Base-by-base conservation (phyloP, 2,329 filamentous ascomycete genomes). In the Alternaria conjuncta region DNA sequence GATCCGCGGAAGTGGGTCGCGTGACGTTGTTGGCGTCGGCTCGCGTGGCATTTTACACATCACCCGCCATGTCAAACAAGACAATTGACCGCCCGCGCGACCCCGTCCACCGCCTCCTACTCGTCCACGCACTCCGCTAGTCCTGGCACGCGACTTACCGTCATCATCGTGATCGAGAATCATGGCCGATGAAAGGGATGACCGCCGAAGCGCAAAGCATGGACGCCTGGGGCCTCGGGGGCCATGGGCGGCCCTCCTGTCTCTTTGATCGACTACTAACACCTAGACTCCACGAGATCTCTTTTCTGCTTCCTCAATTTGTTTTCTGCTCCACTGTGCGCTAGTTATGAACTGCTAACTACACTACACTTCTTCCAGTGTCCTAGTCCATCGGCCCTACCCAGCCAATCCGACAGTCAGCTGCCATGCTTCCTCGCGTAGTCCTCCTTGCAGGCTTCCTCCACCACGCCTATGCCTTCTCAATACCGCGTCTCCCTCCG, bases 401-500 rank as follows among this genome's bases (percentile, higher is more conserved):
- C 32, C 43, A 30, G 15, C 28, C 18, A 51, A 8, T 54, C 26
- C 36, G 21, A 45, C 28, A 13, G 25, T 41, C 55, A 47, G 55
- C 18, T 51, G 50, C n/a, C 47, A 65, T 67, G 65, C 62, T 63
- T 10, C 57, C 58, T 41, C 61, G 46, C 20, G 18, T 59, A 28
- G 18, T 60, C 9, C 53, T 67, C 32, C 53, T 67, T 23, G 36
- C 65, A 25, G 55, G 61, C 49, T 55, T 64, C 26, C 44, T 57
- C 25, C 57, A 65, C 28, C 68, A 71, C 49, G 61, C 70, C 30
- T 69, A 68, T 55, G 76, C 78, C 23, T 66, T 78, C 50, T 74
- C 73, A 12, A 77, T 79, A 65, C 76, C 77, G 12, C 66, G 66
- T 15, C 47, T 73, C 26, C 61, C 69, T 18, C 64, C 46, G 18